phyloP scores from a whole-genome alignment of 495 filamentous ascomycete species.

The Cercophora samala region DNA sequence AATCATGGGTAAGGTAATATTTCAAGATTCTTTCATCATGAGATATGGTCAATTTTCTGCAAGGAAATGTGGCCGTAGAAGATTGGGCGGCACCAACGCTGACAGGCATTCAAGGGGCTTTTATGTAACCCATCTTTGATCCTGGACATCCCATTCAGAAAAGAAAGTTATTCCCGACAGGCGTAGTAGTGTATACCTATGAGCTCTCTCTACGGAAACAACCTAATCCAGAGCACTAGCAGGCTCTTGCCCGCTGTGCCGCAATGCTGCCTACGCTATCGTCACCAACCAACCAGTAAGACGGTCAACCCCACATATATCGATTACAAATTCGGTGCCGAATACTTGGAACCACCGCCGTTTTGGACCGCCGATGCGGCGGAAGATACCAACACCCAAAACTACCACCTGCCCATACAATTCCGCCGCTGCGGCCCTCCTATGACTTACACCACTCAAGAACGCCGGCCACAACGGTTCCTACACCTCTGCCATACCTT shows the following conservation, averaged over 20 bases:
- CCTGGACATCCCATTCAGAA: too few species aligned
- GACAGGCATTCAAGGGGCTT: too few species aligned
- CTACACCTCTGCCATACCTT: background rate
- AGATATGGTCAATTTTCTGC: too few species aligned
- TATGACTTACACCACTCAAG: background rate
- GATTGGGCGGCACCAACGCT: too few species aligned
- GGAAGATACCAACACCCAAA: background rate
- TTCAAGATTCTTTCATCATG: too few species aligned
- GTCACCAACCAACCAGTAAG: background rate
- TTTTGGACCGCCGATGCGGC: background rate
- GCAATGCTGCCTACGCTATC: background rate
- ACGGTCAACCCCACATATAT: background rate
- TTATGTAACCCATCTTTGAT: too few species aligned
- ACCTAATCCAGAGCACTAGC: background rate
- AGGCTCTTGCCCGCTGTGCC: background rate
- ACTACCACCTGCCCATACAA: background rate
- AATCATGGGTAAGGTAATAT: too few species aligned
- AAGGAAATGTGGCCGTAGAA: too few species aligned
- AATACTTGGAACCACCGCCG: background rate
- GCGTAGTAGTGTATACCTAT: too few species aligned
- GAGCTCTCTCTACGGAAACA: too few species aligned
- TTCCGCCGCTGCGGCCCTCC: background rate
- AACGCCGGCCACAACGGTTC: background rate
- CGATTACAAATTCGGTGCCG: background rate
- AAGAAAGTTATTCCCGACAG: too few species aligned